These are phyloP conservation scores for Boletus barrowsii DNA, from an alignment of 768 basidiomycete genomes.

Conservation along the genomic window DNA sequence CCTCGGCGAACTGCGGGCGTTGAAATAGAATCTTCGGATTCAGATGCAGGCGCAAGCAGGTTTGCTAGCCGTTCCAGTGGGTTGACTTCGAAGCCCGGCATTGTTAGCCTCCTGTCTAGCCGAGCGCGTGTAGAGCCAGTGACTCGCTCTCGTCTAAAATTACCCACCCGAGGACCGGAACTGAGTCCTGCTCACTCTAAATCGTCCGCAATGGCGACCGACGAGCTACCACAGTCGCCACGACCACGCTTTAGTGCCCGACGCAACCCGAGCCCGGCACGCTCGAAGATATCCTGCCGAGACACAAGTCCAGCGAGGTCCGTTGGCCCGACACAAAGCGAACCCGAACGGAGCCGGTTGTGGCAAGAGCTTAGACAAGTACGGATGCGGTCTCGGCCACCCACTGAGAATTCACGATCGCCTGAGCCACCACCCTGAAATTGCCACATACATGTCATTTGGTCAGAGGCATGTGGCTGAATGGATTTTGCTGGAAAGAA, in stretches of 20 bases:
- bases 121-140: constrained; percentile 27
- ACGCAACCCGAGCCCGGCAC: constrained; percentile 39
- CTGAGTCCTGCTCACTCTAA: constrained; percentile 33
- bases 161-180: constrained; percentile 28
- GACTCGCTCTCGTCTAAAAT: constrained; percentile 25
- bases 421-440: constrained; percentile 37
- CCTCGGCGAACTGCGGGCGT: constrained; percentile 25
- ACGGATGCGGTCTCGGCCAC: constrained; percentile 44
- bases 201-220: constrained; percentile 18
- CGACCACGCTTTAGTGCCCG: constrained; percentile 37
- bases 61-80: constrained; percentile 26
- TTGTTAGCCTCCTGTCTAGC: constrained; percentile 39
- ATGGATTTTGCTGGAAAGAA: constrained; percentile 7
- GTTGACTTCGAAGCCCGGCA: constrained; percentile 30
- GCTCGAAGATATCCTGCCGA: constrained; percentile 30
- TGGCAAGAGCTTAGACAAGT: constrained; percentile 57
- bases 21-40: constrained; percentile 33
- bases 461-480: constrained; percentile 11
- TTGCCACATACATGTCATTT: constrained; percentile 13
- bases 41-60: constrained; percentile 26
- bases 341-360: constrained; percentile 42
- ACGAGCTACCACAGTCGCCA: constrained; percentile 25
- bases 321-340: constrained; percentile 31
- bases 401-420: constrained; percentile 41
- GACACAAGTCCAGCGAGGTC: constrained; percentile 28